Percentiles rank a stretch among this genome's conserved stretches.
phyloP scores from a whole-genome alignment of 2,329 filamentous ascomycete genomes.

The Colletotrichum lindemuthianum region DNA sequence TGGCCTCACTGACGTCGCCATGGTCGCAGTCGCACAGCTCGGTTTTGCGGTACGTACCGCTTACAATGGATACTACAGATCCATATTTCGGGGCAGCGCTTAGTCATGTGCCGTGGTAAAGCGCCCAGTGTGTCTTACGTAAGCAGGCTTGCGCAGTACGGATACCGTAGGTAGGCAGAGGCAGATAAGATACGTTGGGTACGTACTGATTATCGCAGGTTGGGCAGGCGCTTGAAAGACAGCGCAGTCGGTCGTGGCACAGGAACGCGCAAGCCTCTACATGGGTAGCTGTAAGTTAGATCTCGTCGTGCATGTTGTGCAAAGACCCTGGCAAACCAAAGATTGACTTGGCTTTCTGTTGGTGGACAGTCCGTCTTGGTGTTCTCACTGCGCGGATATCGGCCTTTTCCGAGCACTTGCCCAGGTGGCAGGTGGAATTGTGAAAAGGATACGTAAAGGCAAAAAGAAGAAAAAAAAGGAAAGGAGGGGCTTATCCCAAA shows the following conservation, averaged over 20 bases:
- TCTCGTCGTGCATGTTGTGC: not conserved
- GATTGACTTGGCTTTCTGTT: no score
- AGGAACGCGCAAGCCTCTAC: constrained; percentile 8
- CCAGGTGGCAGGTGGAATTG: no score
- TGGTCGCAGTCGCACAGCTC: constrained; percentile 1
- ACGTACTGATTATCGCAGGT: not conserved
- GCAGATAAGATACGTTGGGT: no score
- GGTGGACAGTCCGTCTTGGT: no score
- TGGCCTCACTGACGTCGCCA: constrained; percentile 33
- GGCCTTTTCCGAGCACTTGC: no score
- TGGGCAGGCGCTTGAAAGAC: not conserved
- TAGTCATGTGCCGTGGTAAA: no score
- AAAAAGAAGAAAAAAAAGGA: no score
- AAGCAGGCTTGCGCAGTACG: no score
- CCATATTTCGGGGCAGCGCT: not conserved
- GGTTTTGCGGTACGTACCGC: not conserved
- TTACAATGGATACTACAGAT: constrained; percentile 12
- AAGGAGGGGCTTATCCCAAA: not conserved
- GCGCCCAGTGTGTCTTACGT: no score
- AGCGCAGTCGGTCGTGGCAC: not conserved
- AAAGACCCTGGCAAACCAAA: not conserved
- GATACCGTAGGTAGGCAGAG: no score
- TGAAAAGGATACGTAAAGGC: no score
- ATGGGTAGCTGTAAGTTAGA: not conserved
- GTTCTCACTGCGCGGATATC: no score